A percentile compares a stretch with the other conserved stretches of the same genome.
phyloP scores from a whole-genome alignment of 176 grass and related monocot species.

The Calamus simplicifolius region DNA sequence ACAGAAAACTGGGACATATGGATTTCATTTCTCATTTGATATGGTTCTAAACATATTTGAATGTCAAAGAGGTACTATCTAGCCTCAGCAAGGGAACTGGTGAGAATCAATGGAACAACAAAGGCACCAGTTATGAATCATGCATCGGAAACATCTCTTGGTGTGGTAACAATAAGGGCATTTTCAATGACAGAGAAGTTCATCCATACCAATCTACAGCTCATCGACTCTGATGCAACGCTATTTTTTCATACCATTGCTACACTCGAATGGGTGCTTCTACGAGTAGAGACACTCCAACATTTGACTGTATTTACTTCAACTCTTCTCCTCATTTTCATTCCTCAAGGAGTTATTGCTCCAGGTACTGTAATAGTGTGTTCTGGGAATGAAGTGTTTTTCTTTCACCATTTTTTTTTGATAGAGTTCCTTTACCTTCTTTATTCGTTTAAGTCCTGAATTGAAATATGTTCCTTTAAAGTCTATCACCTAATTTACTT shows the following conservation, averaged over 20 bases:
- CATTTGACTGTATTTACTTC: conserved; percentile 59
- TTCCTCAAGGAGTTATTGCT: conserved; percentile 63
- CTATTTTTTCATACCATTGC: conserved; percentile 85
- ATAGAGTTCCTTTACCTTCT: too few relatives aligned
- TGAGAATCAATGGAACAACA: conserved; percentile 92
- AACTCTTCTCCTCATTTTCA: conserved; percentile 59
- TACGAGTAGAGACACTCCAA: conserved; percentile 83
- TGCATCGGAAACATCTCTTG: conserved; percentile 68
- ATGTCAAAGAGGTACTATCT: conserved; percentile 67
- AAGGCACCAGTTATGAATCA: conserved; percentile 93
- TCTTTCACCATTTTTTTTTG: too few relatives aligned
- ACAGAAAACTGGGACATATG: too few relatives aligned
- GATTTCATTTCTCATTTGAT: too few relatives aligned
- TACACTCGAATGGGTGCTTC: conserved; percentile 83
- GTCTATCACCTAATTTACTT: conserved; percentile 6
- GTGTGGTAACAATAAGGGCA: conserved; percentile 67
- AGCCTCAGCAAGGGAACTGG: conserved; percentile 77
- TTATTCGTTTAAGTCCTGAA: too few relatives aligned
- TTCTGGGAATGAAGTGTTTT: too few relatives aligned
- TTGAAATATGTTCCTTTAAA: background rate
- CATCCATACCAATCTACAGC: conserved; percentile 44
- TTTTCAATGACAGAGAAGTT: conserved; percentile 58
- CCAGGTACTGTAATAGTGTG: conserved; percentile 35
- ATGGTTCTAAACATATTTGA: conserved; percentile 2
- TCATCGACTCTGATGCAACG: conserved; percentile 74